Evolutionary conservation across 2,329 filamentous ascomycete genomes (phyloP), one percentile per base, ranked within the genome.

Genomic region (Metarhizium anisopliae): DNA sequence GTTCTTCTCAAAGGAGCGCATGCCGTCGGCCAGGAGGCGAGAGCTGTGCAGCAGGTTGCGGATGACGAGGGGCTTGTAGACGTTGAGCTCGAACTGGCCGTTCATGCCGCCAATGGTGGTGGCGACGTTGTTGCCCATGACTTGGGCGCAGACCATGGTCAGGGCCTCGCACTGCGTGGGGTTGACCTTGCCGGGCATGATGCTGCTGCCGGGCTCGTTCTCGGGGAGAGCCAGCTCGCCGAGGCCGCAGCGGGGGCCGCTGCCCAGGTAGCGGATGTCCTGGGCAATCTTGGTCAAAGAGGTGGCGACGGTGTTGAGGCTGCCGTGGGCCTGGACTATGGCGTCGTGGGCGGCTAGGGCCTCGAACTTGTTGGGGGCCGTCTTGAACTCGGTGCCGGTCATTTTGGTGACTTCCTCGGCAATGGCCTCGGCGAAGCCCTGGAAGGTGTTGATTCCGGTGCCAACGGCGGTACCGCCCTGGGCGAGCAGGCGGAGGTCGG

Each of bases 131-230:
- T 99, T 99, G 68, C 94, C 94, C 82, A 97, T 96, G 59, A 99
- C 93, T 75, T 99, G 94, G 20, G 90, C 85, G 78, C 93, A 96
- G 59, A 97, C 80, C 94, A 99, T 99, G 65, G 94, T 97, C 72
- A 99, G 78, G 59, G 91, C 89, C 80, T 99, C 94, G 76, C 91
- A 96, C 77, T 99, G 94, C 36, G 94, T 99, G 36, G 94, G 94
- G 80, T 99, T 99, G 71, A 99, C 94, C 80, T 99, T 99, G 68
- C 94, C 94, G 49, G 94, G 94, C 94, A 99, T 99, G 79, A 99
- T 97, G 65, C 89, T 95, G 68, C 88, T 94, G 61, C 93, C 93
- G 38, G 94, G 94, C 79, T 99, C 94, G 77, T 99, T 99, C 79
- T 99, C 94, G 30, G 94, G 94, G 53, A 99, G 84, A 68, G 83